Evolutionary conservation across 306 rosid genomes (phyloP).

Genomic region (Malus sieversii): DNA sequence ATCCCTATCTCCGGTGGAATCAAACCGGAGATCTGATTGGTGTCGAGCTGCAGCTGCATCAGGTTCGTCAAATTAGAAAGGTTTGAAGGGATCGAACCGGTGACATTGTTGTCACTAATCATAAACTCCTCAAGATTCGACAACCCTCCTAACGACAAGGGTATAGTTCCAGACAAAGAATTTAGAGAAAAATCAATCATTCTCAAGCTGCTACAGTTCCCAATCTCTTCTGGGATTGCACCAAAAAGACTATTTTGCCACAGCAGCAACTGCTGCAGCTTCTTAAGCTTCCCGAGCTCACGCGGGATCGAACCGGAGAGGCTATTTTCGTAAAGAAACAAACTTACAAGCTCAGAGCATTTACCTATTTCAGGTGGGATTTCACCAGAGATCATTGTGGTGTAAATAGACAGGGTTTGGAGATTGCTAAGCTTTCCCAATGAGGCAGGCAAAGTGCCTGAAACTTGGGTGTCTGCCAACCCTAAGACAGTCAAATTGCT

Average conservation of each 20-base stretch:
- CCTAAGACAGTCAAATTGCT: slow-evolving; percentile 68
- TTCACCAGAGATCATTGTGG: slow-evolving; percentile 86
- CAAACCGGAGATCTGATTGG: slow-evolving; percentile 83
- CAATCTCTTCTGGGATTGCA: slow-evolving; percentile 72
- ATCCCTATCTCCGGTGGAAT: slow-evolving; percentile 72
- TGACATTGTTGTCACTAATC: slow-evolving; percentile 85
- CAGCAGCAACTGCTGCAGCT: slow-evolving; percentile 63
- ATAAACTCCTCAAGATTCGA: slow-evolving; percentile 64
- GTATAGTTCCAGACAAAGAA: slow-evolving; percentile 73
- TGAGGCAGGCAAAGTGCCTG: slow-evolving; percentile 71
- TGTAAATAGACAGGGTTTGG: slow-evolving; percentile 72
- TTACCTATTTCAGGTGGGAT: slow-evolving; percentile 84
- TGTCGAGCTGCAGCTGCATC: slow-evolving; percentile 78
- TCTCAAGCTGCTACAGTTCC: slow-evolving; percentile 65
- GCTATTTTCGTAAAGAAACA: slow-evolving; percentile 78
- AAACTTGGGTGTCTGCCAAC: slow-evolving; percentile 64
- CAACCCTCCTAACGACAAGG: slow-evolving; percentile 55
- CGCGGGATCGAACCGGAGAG: slow-evolving; percentile 75
- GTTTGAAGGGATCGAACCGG: slow-evolving; percentile 72
- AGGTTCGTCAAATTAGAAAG: slow-evolving; percentile 61
- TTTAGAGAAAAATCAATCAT: slow-evolving; percentile 82
- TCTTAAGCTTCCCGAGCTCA: slow-evolving; percentile 70
- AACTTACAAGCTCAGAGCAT: slow-evolving; percentile 74
- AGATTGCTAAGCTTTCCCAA: slow-evolving; percentile 63
- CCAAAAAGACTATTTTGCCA: slow-evolving; percentile 85